phyloP scores from a whole-genome alignment of 1,139 yeast genomes.

The Suhomyces bribrorum region DNA sequence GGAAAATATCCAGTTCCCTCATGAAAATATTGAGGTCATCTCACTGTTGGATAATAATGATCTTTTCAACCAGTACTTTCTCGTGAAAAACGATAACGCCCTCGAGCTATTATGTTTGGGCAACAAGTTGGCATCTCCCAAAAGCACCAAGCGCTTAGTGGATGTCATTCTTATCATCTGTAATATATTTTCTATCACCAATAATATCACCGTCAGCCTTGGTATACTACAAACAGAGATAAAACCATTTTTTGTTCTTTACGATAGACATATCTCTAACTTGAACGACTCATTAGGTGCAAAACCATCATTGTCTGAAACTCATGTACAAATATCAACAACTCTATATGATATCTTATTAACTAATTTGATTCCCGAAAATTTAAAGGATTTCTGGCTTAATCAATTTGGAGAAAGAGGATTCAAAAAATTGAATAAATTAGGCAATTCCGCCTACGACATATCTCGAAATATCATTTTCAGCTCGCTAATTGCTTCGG shows the following conservation, averaged over 20 bases:
- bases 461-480: conserved; percentile 45
- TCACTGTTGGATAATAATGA: conserved; percentile 22
- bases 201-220: conserved; percentile 42
- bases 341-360: conserved; percentile 52
- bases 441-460: conserved; percentile 55
- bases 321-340: conserved; percentile 8
- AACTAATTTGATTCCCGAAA: conserved; percentile 56
- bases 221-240: conserved; percentile 36
- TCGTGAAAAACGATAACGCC: conserved; percentile 19
- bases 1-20: conserved; percentile 21
- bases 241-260: conserved; percentile 42
- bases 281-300: conserved; percentile 24
- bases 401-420: conserved; percentile 70
- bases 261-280: conserved; percentile 38
- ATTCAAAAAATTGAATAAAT: conserved; percentile 55
- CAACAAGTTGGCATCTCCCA: conserved; percentile 11
- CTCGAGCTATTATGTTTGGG: conserved; percentile 17
- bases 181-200: conserved; percentile 31
- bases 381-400: conserved; percentile 42
- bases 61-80: conserved; percentile 33
- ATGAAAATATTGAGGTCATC: conserved; percentile 13
- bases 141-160: conserved; percentile 18
- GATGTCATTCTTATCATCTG: conserved; percentile 31
- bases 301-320: conserved; percentile 5
- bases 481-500: conserved; percentile 52